Percentiles rank a stretch among this genome's conserved stretches.
phyloP scores from a whole-genome alignment of 306 rosid genomes.

The Vicia faba region DNA sequence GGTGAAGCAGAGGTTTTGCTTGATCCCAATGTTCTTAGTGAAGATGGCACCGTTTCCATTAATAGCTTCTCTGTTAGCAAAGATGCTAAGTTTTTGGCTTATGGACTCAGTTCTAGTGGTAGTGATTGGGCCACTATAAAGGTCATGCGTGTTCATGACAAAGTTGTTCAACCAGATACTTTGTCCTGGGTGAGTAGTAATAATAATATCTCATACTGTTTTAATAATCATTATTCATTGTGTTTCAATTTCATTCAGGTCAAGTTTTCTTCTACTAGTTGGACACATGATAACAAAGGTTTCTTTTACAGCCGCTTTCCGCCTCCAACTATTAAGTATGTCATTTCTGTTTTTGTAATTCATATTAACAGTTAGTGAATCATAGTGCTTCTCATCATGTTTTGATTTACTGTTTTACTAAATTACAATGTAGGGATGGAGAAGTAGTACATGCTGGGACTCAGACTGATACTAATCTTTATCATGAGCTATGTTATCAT shows the following conservation, averaged over 20 bases:
- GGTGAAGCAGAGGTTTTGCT: slow-evolving; percentile 70
- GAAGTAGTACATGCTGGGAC: slow-evolving; percentile 79
- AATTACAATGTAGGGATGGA: slow-evolving; percentile 57
- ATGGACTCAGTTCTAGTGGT: slow-evolving; percentile 85
- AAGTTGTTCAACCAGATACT: slow-evolving; percentile 51
- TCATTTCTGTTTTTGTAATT: neutral
- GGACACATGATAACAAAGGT: slow-evolving; percentile 91
- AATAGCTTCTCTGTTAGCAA: slow-evolving; percentile 54
- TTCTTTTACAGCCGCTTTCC: slow-evolving; percentile 93
- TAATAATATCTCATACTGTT: neutral
- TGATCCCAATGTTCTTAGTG: slow-evolving; percentile 78
- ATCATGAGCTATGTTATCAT: slow-evolving; percentile 83
- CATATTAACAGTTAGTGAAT: neutral
- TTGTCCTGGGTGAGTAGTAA: slow-evolving; percentile 73
- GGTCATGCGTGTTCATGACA: slow-evolving; percentile 64
- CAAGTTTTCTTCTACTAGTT: slow-evolving; percentile 74
- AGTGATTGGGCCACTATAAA: slow-evolving; percentile 90
- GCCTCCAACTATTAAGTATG: slow-evolving; percentile 69
- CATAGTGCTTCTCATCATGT: neutral
- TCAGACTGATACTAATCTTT: slow-evolving; percentile 74
- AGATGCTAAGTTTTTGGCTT: slow-evolving; percentile 78
- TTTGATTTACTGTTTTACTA: slow-evolving; percentile 29
- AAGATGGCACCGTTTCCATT: slow-evolving; percentile 81
- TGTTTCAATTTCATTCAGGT: slow-evolving; percentile 50
- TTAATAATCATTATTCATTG: neutral